Conservation (phyloP, 2,329 filamentous ascomycete species). For the Teratosphaeria destructans region DNA sequence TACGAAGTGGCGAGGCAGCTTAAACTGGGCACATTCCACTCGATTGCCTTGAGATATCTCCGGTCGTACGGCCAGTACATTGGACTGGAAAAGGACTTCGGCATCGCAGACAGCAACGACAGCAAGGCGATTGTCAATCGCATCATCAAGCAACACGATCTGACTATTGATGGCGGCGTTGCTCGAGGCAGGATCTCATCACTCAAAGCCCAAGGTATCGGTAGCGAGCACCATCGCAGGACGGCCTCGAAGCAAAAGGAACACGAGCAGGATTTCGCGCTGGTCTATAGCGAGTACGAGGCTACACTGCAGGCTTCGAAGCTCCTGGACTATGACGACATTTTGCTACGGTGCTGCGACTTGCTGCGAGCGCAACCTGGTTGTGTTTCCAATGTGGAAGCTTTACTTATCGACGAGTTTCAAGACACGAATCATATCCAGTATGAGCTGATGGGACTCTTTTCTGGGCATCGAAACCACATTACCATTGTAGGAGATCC, state of each 20-base stretch:
- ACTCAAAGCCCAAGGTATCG: slow-evolving; percentile 48
- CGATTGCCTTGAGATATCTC: slow-evolving; percentile 77
- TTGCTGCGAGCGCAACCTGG: slow-evolving; percentile 62
- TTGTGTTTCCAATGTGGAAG: slow-evolving; percentile 81
- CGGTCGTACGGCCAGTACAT: slow-evolving; percentile 75
- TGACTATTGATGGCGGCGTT: slow-evolving; percentile 57
- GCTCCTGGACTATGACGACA: slow-evolving; percentile 86
- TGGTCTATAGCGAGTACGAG: slow-evolving; percentile 66
- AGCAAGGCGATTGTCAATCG: slow-evolving; percentile 63
- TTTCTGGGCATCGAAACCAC: slow-evolving; percentile 60
- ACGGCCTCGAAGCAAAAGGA: slow-evolving; percentile 39
- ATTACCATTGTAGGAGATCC: slow-evolving; percentile 95
- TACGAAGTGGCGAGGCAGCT: slow-evolving; percentile 64
- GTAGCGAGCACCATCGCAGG: slow-evolving; percentile 35
- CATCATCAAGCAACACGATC: slow-evolving; percentile 64
- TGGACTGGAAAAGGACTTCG: slow-evolving; percentile 72
- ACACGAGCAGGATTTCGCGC: slow-evolving; percentile 52
- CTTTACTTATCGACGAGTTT: slow-evolving; percentile 92
- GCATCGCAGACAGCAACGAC: slow-evolving; percentile 79
- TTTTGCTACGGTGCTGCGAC: slow-evolving; percentile 73
- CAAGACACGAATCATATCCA: slow-evolving; percentile 95
- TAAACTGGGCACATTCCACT: slow-evolving; percentile 89
- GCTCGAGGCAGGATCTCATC: slow-evolving; percentile 66
- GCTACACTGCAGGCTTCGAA: slow-evolving; percentile 63
- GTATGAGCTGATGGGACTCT: slow-evolving; percentile 84